Base-by-base conservation (phyloP, 306 rosid species). In the Vachellia collinsii region DNA sequence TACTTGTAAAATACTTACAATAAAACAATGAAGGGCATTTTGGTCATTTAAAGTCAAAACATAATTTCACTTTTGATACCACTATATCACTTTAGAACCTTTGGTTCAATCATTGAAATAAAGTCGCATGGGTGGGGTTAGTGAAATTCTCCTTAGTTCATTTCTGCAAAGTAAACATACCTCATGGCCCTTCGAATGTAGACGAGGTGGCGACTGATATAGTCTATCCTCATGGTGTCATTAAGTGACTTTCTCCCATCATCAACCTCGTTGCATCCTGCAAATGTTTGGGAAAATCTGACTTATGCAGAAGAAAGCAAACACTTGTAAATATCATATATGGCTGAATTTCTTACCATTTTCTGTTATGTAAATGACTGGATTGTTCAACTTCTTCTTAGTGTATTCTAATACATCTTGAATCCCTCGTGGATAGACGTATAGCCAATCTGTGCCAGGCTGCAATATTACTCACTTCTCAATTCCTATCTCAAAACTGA, bases 331-430 rank as follows among this genome's bases (percentile, higher is more conserved):
- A 81, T 3, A 69, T 7, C 53, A 25, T 59, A n/a, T 8, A 25
- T 62, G 1, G 47, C 61, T 20, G 17, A 20, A 8, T 11, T 41
- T 36, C 59, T 73, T 84, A 92, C 97, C 97, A 84, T 92, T 92
- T 69, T 90, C 94, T 10, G 94, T 90, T 68, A 92, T 80, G 81
- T 86, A 91, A 48, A 91, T 85, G 23, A 80, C 20, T 12, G 97
- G 91, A 83, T 86, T 75, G 72, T 89, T 77, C 44, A 82, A 85
- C 64, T 87, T 88, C 23, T 42, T 47, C 85, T 84, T 90, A 0
- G 81, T 85, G 84, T 88, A 92, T 1, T 78, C 67, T 63, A 92
- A 70, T 22, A 88, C 78, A 54, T 79, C 73, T 70, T 76, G 74
- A 62, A 92, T 63, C 78, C 92, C 92, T 36, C 63, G 83, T 34